Percentiles rank a stretch among this genome's conserved stretches.
Conservation (phyloP, 768 basidiomycete species). For the Mycena kentingensis region DNA sequence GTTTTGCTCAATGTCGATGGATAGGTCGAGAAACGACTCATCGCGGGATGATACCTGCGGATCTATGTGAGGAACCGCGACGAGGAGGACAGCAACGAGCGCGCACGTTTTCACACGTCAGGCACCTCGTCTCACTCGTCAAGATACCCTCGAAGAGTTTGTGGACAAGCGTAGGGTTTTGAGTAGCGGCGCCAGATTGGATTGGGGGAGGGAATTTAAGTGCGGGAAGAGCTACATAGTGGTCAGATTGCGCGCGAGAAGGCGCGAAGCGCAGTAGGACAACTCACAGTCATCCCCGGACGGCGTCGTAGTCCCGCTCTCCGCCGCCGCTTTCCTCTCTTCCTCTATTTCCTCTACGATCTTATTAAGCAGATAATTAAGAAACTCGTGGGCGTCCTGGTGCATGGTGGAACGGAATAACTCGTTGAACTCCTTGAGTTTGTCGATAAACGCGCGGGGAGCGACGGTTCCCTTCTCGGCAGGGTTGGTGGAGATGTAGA, state of each 20-base stretch:
- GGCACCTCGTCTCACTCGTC: slow-evolving; percentile 96
- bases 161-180: slow-evolving; percentile 79
- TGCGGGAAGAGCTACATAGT: slow-evolving; percentile 57
- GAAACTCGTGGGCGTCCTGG: slow-evolving; percentile 98
- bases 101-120: slow-evolving; percentile 95
- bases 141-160: slow-evolving; percentile 89
- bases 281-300: slow-evolving; percentile 69
- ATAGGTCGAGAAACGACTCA: slow-evolving; percentile 96
- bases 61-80: slow-evolving; percentile 5
- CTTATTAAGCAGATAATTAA: slow-evolving; percentile 90
- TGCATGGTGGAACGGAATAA: slow-evolving; percentile 90
- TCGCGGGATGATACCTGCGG: slow-evolving; percentile 87
- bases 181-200: slow-evolving; percentile 48
- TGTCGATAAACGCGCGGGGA: slow-evolving; percentile 90
- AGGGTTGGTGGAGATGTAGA: slow-evolving; percentile 78
- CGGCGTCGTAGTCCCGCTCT: slow-evolving; percentile 30
- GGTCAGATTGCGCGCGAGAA: slow-evolving; percentile 46
- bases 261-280: background rate
- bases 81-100: slow-evolving; percentile 6
- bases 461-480: slow-evolving; percentile 82
- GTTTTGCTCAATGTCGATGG: slow-evolving; percentile 98
- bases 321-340: slow-evolving; percentile 53
- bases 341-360: slow-evolving; percentile 92
- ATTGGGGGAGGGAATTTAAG: slow-evolving; percentile 44
- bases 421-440: slow-evolving; percentile 91